Conservation (phyloP, 2,329 filamentous ascomycete genomes). For the Talaromyces islandicus region DNA sequence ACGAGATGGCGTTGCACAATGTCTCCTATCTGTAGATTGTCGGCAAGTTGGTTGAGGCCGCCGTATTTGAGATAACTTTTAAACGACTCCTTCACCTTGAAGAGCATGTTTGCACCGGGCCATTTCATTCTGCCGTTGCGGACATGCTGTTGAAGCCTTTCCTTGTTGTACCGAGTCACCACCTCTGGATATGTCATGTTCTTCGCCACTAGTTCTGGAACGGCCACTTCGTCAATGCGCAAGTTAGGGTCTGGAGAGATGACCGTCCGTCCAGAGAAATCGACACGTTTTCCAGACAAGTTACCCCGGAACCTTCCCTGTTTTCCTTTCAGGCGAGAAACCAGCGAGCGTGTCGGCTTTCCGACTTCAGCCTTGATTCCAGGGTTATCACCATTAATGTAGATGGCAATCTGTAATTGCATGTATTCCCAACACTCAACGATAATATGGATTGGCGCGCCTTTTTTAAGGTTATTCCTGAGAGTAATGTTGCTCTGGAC, state of each 20-base stretch:
- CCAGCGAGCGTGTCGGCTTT: conserved; percentile 87
- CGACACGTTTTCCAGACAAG: conserved; percentile 93
- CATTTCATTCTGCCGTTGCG: conserved; percentile 70
- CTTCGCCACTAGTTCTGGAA: conserved; percentile 86
- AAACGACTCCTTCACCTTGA: conserved; percentile 64
- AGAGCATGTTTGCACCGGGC: conserved; percentile 80
- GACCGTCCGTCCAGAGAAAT: conserved; percentile 95
- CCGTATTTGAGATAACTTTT: conserved; percentile 72
- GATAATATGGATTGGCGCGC: conserved; percentile 77
- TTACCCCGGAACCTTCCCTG: conserved; percentile 97
- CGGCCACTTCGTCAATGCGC: conserved; percentile 85
- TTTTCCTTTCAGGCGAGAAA: conserved; percentile 92
- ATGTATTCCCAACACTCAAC: conserved; percentile 99
- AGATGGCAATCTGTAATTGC: conserved; percentile 91
- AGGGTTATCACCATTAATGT: conserved; percentile 94
- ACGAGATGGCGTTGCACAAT: conserved; percentile 91
- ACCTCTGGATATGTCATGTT: conserved; percentile 93
- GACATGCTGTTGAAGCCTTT: conserved; percentile 70
- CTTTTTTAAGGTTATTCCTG: conserved; percentile 72
- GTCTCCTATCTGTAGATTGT: conserved; percentile 73
- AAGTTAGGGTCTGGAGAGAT: conserved; percentile 96
- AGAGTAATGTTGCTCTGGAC: conserved; percentile 87
- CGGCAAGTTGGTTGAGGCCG: conserved; percentile 64
- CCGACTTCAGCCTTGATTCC: conserved; percentile 85
- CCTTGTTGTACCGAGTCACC: conserved; percentile 77